A percentile compares a stretch with the other conserved stretches of the same genome.
These are phyloP conservation scores for Fagus sylvatica DNA, from an alignment of 306 rosid species.

Conservation along the genomic window DNA sequence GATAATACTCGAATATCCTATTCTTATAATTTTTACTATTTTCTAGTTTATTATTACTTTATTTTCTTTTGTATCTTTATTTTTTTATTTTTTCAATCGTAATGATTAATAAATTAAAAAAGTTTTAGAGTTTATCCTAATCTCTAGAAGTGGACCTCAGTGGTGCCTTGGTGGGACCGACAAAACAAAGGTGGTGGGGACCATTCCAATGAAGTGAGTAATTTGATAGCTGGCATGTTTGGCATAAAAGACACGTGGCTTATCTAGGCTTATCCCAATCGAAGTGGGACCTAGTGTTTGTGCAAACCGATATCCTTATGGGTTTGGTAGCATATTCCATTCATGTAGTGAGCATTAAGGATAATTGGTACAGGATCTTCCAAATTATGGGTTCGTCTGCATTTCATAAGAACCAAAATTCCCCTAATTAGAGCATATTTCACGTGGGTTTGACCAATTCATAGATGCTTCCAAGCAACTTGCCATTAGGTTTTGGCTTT, in stretches of 20 bases:
- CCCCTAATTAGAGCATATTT: neutral
- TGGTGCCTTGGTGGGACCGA: too few relatives aligned
- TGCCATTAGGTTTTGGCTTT: neutral
- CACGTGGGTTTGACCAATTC: neutral
- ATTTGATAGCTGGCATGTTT: neutral
- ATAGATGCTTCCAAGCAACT: neutral
- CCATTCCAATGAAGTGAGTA: neutral
- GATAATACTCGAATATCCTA: slow-evolving; percentile 19
- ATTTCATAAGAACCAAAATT: neutral
- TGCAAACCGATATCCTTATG: neutral
- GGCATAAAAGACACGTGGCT: neutral
- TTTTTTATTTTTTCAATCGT: neutral
- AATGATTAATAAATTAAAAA: neutral
- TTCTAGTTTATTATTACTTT: too few relatives aligned
- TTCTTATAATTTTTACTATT: neutral
- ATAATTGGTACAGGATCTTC: neutral
- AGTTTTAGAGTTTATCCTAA: slow-evolving; percentile 5
- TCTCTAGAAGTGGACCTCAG: neutral
- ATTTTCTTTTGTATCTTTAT: too few relatives aligned
- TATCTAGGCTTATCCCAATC: slow-evolving; percentile 7
- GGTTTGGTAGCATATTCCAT: slow-evolving; percentile 34
- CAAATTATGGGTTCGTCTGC: neutral
- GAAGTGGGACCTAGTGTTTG: slow-evolving; percentile 11
- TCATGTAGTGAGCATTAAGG: neutral
- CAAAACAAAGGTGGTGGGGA: neutral